These are phyloP conservation scores for Nidularia sp. DNA, from an alignment of 768 basidiomycete genomes.

Conservation along the genomic window DNA sequence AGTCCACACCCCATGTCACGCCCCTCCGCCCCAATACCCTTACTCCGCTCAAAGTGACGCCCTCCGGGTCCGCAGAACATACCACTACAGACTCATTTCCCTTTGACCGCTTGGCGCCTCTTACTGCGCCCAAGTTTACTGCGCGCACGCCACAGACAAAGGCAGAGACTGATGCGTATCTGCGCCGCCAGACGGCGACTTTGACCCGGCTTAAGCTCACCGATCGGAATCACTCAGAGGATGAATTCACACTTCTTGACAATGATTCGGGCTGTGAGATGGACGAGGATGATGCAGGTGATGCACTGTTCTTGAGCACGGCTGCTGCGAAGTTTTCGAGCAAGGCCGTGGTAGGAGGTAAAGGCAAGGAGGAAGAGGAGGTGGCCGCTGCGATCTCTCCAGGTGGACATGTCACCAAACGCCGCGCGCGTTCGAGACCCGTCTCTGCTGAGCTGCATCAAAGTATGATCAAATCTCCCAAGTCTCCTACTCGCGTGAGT, in stretches of 20 bases:
- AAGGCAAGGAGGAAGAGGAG: constrained; percentile 46
- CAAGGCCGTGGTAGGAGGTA: constrained; percentile 13
- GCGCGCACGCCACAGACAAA: constrained; percentile 46
- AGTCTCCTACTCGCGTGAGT: constrained; percentile 40
- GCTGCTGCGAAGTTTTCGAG: constrained; percentile 15
- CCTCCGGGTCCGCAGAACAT: constrained; percentile 22
- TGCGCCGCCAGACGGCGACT: constrained; percentile 56
- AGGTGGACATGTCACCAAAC: constrained; percentile 71
- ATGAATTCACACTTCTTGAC: constrained; percentile 38
- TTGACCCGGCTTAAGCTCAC: constrained; percentile 57
- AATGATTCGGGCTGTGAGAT: constrained; percentile 53
- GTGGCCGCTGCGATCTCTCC: constrained; percentile 71
- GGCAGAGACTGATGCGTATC: constrained; percentile 48
- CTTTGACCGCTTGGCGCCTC: constrained; percentile 53
- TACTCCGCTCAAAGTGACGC: constrained; percentile 44
- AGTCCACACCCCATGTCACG: constrained; percentile 51
- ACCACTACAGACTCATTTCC: constrained; percentile 24
- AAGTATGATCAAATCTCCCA: constrained; percentile 36
- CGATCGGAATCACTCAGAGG: constrained; percentile 46
- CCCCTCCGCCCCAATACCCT: constrained; percentile 50
- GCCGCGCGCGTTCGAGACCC: constrained; percentile 70
- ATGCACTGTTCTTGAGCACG: constrained; percentile 27
- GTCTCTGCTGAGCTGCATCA: constrained; percentile 64
- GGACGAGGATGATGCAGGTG: constrained; percentile 32
- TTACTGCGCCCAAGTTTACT: constrained; percentile 47